A percentile compares a stretch with the other conserved stretches of the same genome.
phyloP scores from a whole-genome alignment of 2,329 filamentous ascomycete species.

The Fusarium clavum region DNA sequence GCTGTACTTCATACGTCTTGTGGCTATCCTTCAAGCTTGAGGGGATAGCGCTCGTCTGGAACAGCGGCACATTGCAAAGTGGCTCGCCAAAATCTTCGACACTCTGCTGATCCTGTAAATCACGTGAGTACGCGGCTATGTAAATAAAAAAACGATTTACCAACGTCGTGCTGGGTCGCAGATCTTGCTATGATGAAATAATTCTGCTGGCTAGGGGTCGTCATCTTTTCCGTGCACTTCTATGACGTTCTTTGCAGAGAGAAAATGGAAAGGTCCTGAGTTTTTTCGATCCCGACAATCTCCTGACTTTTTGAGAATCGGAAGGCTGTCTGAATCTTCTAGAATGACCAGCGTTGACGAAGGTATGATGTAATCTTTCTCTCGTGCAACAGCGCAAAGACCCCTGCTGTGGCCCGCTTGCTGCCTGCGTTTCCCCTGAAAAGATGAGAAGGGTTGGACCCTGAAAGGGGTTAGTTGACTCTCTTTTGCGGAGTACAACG shows the following conservation, averaged over 20 bases:
- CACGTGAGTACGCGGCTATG: constrained; percentile 4
- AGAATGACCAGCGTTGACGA: neutral
- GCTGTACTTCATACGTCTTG: neutral
- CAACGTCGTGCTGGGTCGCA: constrained; percentile 7
- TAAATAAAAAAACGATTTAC: neutral
- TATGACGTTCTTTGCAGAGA: neutral
- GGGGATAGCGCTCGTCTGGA: constrained; percentile 3
- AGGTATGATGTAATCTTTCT: constrained; percentile 4
- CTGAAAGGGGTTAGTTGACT: neutral
- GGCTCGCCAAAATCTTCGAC: constrained; percentile 11
- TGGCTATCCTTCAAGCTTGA: neutral
- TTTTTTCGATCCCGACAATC: neutral
- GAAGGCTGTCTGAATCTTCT: neutral
- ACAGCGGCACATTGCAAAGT: constrained; percentile 10
- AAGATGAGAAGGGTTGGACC: neutral
- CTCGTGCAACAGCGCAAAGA: neutral
- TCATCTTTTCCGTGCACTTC: neutral
- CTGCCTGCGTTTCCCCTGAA: neutral
- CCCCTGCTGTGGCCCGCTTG: neutral
- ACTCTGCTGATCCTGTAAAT: neutral
- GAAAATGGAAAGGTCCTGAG: neutral
- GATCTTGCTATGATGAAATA: neutral
- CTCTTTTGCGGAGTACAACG: neutral
- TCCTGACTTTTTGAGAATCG: neutral
- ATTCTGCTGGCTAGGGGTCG: neutral